A percentile compares a stretch with the other conserved stretches of the same genome.
Conservation (phyloP, 164 flowering plant genomes). For the Nymphaea colorata region DNA sequence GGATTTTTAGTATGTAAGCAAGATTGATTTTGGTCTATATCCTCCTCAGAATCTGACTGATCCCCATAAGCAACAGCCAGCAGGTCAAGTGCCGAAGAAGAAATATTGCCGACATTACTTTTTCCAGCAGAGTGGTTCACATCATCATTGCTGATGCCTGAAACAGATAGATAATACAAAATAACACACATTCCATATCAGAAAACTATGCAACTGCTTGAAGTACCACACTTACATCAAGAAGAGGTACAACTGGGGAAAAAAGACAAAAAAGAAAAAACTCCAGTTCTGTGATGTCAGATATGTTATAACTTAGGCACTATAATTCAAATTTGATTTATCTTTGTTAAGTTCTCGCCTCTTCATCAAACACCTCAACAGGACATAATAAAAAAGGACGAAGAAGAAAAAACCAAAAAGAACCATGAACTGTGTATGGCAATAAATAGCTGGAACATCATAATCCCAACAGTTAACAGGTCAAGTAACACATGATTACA, state of each 20-base stretch:
- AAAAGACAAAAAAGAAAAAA: background rate
- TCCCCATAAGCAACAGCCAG: constrained; percentile 70
- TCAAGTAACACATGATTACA: too few species aligned
- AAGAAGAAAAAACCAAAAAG: too few species aligned
- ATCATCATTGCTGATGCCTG: background rate
- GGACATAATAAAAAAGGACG: too few species aligned
- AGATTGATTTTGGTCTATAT: constrained; percentile 6
- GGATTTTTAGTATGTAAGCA: background rate
- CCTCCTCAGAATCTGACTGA: constrained; percentile 86
- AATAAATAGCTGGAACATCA: too few species aligned
- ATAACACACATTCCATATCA: too few species aligned
- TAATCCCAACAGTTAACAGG: too few species aligned
- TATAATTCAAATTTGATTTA: too few species aligned
- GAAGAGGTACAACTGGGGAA: background rate
- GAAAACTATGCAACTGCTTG: background rate
- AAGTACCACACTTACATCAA: background rate
- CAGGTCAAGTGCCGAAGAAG: constrained; percentile 59
- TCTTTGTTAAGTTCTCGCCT: too few species aligned
- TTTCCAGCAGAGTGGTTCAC: background rate
- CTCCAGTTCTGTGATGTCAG: background rate
- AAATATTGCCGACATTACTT: constrained; percentile 19
- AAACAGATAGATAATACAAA: background rate
- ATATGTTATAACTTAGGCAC: too few species aligned
- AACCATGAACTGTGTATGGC: too few species aligned
- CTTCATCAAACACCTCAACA: too few species aligned